A percentile compares a stretch with the other conserved stretches of the same genome.
phyloP scores from a whole-genome alignment of 805 yeast species.

The Torulaspora delbrueckii region DNA sequence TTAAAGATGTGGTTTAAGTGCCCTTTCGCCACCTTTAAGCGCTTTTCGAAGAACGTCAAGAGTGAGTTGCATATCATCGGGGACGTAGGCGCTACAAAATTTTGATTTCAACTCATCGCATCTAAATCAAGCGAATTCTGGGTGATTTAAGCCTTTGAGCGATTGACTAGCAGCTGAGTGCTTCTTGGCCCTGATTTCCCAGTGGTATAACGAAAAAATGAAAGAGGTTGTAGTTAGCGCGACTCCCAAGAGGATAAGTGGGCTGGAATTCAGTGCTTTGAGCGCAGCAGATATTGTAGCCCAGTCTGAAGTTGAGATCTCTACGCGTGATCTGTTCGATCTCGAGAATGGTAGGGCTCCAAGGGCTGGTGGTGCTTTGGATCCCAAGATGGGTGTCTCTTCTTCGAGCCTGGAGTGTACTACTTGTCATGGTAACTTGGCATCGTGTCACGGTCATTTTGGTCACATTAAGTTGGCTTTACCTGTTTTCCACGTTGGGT shows the following conservation, averaged over 20 bases:
- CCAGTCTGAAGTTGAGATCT: constrained; percentile 90
- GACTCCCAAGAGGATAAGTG: constrained; percentile 86
- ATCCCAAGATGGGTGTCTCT: constrained; percentile 89
- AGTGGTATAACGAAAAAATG: constrained; percentile 16
- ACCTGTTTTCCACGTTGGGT: constrained; percentile 97
- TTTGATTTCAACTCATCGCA: constrained; percentile 15
- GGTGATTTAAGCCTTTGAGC: not conserved
- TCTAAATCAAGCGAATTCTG: not conserved
- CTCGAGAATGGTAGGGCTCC: constrained; percentile 85
- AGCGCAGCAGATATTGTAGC: constrained; percentile 86
- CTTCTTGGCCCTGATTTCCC: too few relatives aligned
- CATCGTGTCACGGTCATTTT: constrained; percentile 97
- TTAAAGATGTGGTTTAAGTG: not conserved
- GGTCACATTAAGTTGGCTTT: constrained; percentile 90
- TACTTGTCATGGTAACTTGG: constrained; percentile 88
- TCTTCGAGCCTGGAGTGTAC: constrained; percentile 78
- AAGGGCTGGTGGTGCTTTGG: constrained; percentile 80
- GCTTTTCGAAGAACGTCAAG: not conserved
- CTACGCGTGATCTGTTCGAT: constrained; percentile 87
- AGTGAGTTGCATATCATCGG: constrained; percentile 1
- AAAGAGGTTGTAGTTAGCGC: constrained; percentile 53
- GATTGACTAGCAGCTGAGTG: too few relatives aligned
- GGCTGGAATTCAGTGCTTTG: constrained; percentile 88
- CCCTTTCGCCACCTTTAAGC: constrained; percentile 10
- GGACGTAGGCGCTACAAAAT: constrained; percentile 4